Evolutionary conservation across 1,284 basidiomycete genomes (phyloP), one percentile per base, ranked within the genome.

Genomic region (Ceratobasidium theobromae): DNA sequence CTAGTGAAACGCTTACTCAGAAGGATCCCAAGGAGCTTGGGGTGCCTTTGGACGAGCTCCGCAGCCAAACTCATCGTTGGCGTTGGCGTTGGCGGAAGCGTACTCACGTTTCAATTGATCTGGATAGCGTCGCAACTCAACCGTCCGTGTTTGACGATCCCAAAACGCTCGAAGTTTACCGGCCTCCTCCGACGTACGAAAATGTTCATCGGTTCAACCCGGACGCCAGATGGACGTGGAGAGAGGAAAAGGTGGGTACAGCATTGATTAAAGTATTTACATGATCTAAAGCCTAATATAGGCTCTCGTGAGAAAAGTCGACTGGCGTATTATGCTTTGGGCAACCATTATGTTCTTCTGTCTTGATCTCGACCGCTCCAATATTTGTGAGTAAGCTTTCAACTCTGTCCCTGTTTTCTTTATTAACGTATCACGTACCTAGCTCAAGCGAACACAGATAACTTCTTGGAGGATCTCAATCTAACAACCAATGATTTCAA

Each of bases 401-500:
- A 9, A 6, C n/a, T n/a, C 25, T 21, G 9, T 43, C 3, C 8
- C 18, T 8, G 4, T 32, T 3, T 23, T 33, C 21, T 41, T 2
- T n/a, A 21, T 14, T 25, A 35, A 64, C 67, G 30, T 69, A 72
- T 62, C 77, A 85, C 25, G 75, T 76, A 58, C 87, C 86, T 87
- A 60, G 76, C 74, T 16, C 82, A 86, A 72, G 88, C 88, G 1
- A 89, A 88, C 71, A 81, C 86, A 1, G 84, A 87, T 70, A 84
- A 82, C 71, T 81, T 91, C 71, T 78, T 91, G n/a, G 73, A 76
- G 0, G 87, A 91, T 73, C 76, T 90, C 8, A 70, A 75, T 4
- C 72, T 88, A 74, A 84, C 80, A 4, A 88, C 85, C 0, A 73
- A 88, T 68, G 84, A 88, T 70, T 87, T 80, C 74, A 88, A 90